A percentile compares a stretch with the other conserved stretches of the same genome.
Evolutionary conservation across 108 stramenopile species (phyloP).

Genomic region (Nannochloropsis salina): DNA sequence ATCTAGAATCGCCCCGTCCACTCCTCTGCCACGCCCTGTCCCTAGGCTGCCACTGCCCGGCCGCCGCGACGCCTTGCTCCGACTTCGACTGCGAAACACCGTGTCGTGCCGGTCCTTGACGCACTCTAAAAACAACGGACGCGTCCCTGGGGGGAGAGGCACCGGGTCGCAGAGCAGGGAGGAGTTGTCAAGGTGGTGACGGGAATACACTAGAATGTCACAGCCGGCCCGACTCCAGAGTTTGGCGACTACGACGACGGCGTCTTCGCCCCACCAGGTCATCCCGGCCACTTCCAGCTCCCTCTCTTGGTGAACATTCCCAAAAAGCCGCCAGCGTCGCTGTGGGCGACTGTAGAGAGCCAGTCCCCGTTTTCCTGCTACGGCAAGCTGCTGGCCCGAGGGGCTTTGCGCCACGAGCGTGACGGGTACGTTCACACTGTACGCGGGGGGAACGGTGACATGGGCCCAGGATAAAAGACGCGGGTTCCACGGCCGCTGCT

Average conservation of each 20-base stretch:
- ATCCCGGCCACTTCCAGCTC: conserved; percentile 35
- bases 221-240: neutral
- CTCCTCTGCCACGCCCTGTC: neutral
- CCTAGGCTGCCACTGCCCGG: neutral
- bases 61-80: neutral
- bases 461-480: neutral
- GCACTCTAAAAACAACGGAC: conserved; percentile 25
- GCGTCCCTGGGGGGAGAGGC: conserved; percentile 25
- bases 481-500: conserved; percentile 6
- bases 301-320: conserved; percentile 38
- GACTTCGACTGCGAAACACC: neutral
- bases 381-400: conserved; percentile 31
- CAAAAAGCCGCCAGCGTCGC: conserved; percentile 39
- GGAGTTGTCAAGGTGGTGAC: conserved; percentile 23
- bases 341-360: conserved; percentile 42
- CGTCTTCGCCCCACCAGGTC: conserved; percentile 47
- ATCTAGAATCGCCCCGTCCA: neutral
- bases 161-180: conserved; percentile 24
- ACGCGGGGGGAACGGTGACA: neutral
- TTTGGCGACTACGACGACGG: conserved; percentile 25
- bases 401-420: neutral
- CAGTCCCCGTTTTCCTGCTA: conserved; percentile 38
- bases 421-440: neutral
- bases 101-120: neutral
- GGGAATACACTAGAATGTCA: conserved; percentile 26